Percentiles rank a stretch among this genome's conserved stretches.
Evolutionary conservation across 495 filamentous ascomycete species (phyloP).

Genomic region (Parachaetomium inaequale): DNA sequence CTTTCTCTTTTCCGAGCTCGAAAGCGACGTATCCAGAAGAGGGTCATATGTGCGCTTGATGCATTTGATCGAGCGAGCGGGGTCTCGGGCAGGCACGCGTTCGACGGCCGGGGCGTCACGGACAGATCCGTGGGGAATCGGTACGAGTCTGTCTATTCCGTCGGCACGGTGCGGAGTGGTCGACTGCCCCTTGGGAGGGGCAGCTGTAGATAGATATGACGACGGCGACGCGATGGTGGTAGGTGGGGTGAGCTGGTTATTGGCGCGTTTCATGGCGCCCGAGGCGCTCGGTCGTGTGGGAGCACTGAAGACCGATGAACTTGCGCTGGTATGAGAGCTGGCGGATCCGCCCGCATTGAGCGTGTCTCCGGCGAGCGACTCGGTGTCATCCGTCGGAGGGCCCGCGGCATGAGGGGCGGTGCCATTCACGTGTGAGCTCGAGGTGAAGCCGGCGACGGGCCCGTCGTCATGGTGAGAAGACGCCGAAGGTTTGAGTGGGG

Average conservation of each 20-base stretch:
- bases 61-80: slow-evolving; percentile 60
- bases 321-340: slow-evolving; percentile 61
- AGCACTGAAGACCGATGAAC: slow-evolving; percentile 62
- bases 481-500: slow-evolving; percentile 16
- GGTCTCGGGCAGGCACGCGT: slow-evolving; percentile 59
- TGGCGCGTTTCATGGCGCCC: slow-evolving; percentile 45
- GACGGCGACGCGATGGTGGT: slow-evolving; percentile 75
- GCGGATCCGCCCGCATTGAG: slow-evolving; percentile 63
- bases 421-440: slow-evolving; percentile 31
- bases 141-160: slow-evolving; percentile 23
- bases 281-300: slow-evolving; percentile 46
- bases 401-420: slow-evolving; percentile 37
- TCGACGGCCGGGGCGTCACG: slow-evolving; percentile 49
- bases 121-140: slow-evolving; percentile 26
- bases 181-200: slow-evolving; percentile 36
- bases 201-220: slow-evolving; percentile 43
- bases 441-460: slow-evolving; percentile 16
- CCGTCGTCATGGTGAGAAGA: slow-evolving; percentile 20
- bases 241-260: slow-evolving; percentile 67
- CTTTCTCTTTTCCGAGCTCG: slow-evolving; percentile 61
- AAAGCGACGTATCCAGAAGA: slow-evolving; percentile 47
- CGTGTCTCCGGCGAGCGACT: slow-evolving; percentile 56
- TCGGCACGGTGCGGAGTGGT: slow-evolving; percentile 33
- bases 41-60: slow-evolving; percentile 73
- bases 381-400: slow-evolving; percentile 52